Conservation (phyloP, 345 rosid species). For the Pistacia vera region DNA sequence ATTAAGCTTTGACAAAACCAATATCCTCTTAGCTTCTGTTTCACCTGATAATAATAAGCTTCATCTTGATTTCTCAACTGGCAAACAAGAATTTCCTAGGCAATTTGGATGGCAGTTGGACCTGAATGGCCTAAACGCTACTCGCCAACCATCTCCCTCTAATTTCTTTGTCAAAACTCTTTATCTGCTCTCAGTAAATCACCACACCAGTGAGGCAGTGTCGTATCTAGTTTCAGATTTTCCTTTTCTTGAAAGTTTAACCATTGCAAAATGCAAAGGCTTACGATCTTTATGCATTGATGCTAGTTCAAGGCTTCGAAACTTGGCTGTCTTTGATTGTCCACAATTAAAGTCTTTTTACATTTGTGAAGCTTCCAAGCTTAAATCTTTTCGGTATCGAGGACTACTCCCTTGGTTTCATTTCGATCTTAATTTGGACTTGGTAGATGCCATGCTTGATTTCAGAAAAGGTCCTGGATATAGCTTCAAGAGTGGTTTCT, state of each 20-base stretch:
- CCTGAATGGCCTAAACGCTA: neutral
- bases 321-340: conserved; percentile 10
- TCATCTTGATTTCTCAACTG: conserved; percentile 11
- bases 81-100: conserved; percentile 1
- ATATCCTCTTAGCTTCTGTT: neutral
- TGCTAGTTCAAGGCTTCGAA: conserved; percentile 6
- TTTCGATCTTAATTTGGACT: neutral
- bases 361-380: neutral
- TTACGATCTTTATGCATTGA: neutral
- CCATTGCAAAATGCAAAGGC: neutral
- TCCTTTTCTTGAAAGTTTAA: conserved; percentile 3
- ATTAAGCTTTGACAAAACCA: conserved; percentile 1
- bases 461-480: conserved; percentile 11
- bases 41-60: conserved; percentile 6
- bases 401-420: conserved; percentile 14
- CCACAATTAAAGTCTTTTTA: neutral
- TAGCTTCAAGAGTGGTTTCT: neutral
- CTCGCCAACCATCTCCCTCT: neutral
- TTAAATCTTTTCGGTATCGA: conserved; percentile 10
- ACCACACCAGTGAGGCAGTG: neutral
- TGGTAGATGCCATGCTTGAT: conserved; percentile 18
- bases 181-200: conserved; percentile 6
- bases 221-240: conserved; percentile 8
- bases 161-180: conserved; percentile 13
- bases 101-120: conserved; percentile 10